Conservation (phyloP, 192 early-diverging fungal genomes). For the Backusella liffmaniae region DNA sequence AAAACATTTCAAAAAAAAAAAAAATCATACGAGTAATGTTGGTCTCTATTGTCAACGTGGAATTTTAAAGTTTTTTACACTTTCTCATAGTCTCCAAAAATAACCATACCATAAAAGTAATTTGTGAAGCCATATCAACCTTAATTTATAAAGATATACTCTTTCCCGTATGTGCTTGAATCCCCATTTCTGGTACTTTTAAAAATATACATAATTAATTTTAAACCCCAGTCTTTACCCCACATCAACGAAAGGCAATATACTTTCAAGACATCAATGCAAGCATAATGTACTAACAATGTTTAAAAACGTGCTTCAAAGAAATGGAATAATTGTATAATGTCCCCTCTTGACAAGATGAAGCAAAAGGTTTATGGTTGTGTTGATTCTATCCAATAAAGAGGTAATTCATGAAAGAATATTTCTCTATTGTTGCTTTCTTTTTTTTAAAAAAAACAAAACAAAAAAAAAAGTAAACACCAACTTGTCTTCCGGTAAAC, state of each 20-base stretch:
- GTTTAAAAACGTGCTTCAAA: too few relatives aligned
- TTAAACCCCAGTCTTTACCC: not conserved
- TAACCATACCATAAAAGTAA: not conserved
- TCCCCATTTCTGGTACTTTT: constrained; percentile 1
- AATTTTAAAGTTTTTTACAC: not conserved
- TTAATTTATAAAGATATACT: not conserved
- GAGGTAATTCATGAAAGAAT: too few relatives aligned
- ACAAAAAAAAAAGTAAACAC: not conserved
- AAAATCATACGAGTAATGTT: not conserved
- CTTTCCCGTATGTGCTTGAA: not conserved
- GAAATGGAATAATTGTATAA: too few relatives aligned
- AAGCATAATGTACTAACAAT: not conserved
- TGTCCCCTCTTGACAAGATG: too few relatives aligned
- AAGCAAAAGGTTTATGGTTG: too few relatives aligned
- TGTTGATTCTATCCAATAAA: too few relatives aligned
- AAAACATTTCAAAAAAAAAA: not conserved
- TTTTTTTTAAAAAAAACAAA: not conserved
- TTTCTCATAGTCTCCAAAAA: not conserved
- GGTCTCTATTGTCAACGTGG: too few relatives aligned
- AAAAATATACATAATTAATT: not conserved
- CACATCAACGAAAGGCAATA: not conserved
- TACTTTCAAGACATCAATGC: not conserved
- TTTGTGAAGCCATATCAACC: not conserved
- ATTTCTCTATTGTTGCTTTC: not conserved
- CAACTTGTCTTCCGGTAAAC: not conserved